Percentiles rank a stretch among this genome's conserved stretches.
Conservation (phyloP, 2,329 filamentous ascomycete genomes). For the Alternaria novae-zelandiae region DNA sequence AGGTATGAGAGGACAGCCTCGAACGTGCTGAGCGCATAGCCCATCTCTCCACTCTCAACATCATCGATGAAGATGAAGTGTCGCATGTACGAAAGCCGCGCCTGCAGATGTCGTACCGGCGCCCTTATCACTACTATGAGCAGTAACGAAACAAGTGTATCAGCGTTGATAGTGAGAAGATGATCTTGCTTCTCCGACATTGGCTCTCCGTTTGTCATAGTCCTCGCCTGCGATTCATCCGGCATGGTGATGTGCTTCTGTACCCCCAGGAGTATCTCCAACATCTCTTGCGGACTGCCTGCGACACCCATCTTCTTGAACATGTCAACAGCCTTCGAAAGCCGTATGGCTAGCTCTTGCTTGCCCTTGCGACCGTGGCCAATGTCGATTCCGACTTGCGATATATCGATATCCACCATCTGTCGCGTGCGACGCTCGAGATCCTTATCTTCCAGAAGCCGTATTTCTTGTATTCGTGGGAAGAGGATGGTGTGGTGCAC, state of each 20-base stretch:
- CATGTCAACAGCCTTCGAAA: slow-evolving; percentile 81
- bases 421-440: slow-evolving; percentile 88
- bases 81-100: slow-evolving; percentile 90
- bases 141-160: slow-evolving; percentile 89
- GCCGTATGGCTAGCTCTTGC: slow-evolving; percentile 76
- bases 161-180: slow-evolving; percentile 76
- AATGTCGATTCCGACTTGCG: slow-evolving; percentile 88
- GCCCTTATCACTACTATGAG: slow-evolving; percentile 92
- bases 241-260: slow-evolving; percentile 80
- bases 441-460: slow-evolving; percentile 82
- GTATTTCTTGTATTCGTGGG: slow-evolving; percentile 77
- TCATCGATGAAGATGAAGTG: slow-evolving; percentile 98
- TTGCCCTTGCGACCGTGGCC: slow-evolving; percentile 80
- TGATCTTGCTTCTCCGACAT: slow-evolving; percentile 60
- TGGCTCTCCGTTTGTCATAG: slow-evolving; percentile 27
- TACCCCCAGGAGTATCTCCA: slow-evolving; percentile 78
- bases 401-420: slow-evolving; percentile 93
- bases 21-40: slow-evolving; percentile 93
- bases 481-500: slow-evolving; percentile 86
- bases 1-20: slow-evolving; percentile 93
- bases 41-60: slow-evolving; percentile 93
- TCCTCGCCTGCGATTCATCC: slow-evolving; percentile 41
- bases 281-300: slow-evolving; percentile 86
- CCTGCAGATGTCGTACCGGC: slow-evolving; percentile 84
- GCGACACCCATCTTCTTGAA: slow-evolving; percentile 85